Conservation (phyloP, 1,139 yeast genomes). For the Petasospora fabianii region DNA sequence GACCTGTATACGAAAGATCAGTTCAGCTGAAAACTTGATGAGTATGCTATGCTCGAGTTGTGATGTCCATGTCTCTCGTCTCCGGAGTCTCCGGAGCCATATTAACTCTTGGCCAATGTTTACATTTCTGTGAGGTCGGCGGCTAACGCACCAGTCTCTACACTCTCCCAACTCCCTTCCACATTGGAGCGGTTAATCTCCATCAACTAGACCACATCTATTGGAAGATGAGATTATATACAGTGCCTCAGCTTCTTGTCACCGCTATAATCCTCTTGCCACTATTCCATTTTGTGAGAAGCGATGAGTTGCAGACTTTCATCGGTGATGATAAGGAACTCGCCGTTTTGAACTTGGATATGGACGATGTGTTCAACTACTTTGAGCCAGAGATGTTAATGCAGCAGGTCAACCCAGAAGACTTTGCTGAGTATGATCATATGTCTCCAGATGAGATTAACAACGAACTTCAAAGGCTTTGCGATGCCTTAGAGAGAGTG, state of each 20-base stretch:
- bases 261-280: too few relatives aligned
- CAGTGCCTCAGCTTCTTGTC: too few relatives aligned
- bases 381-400: constrained; percentile 15
- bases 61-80: too few relatives aligned
- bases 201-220: too few relatives aligned
- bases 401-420: constrained; percentile 8
- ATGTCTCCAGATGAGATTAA: constrained; percentile 14
- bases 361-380: constrained; percentile 14
- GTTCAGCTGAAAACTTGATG: too few relatives aligned
- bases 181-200: too few relatives aligned
- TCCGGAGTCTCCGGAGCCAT: not conserved
- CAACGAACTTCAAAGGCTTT: constrained; percentile 11
- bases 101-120: constrained; percentile 3
- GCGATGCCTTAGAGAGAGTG: constrained; percentile 13
- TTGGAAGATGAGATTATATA: too few relatives aligned
- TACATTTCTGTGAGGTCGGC: constrained; percentile 10
- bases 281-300: not conserved
- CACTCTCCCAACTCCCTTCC: not conserved
- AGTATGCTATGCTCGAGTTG: too few relatives aligned
- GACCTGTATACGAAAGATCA: constrained; percentile 49
- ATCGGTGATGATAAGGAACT: constrained; percentile 14
- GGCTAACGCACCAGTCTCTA: constrained; percentile 7
- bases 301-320: constrained; percentile 11
- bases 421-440: constrained; percentile 5
- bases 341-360: constrained; percentile 11